Conservation (phyloP, 352 stramenopile genomes). For the Pythium apleroticum region DNA sequence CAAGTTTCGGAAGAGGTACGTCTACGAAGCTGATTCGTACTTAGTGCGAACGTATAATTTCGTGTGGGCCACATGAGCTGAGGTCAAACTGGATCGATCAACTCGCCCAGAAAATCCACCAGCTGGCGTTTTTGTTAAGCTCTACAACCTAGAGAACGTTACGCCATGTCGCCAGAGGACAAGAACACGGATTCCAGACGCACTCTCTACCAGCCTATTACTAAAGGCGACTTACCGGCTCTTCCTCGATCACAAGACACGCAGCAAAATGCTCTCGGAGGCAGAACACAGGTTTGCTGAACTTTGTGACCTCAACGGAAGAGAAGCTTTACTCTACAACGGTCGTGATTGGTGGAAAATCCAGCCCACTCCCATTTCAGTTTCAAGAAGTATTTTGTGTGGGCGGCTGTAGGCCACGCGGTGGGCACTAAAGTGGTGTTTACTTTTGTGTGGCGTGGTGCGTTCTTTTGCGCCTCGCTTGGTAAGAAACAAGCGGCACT, state of each 20-base stretch:
- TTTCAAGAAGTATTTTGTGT: no score
- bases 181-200: not conserved
- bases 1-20: constrained; percentile 7
- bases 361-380: not conserved
- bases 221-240: not conserved
- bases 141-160: not conserved
- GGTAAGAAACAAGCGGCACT: constrained; percentile 4
- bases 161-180: not conserved
- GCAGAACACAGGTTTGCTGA: not conserved
- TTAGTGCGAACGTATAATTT: constrained; percentile 4
- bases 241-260: not conserved
- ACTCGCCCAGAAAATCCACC: not conserved
- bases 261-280: not conserved
- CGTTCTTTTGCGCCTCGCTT: constrained; percentile 1
- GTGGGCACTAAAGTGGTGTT: not conserved
- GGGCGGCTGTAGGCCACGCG: not conserved
- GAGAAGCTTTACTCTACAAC: not conserved
- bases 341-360: not conserved
- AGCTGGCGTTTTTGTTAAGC: not conserved
- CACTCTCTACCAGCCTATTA: not conserved
- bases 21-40: constrained; percentile 1
- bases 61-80: not conserved
- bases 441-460: not conserved
- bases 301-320: not conserved
- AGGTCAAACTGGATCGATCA: not conserved